A percentile compares a stretch with the other conserved stretches of the same genome.
Evolutionary conservation across 2,329 filamentous ascomycete genomes (phyloP).

Genomic region (Cordyceps fumosorosea): DNA sequence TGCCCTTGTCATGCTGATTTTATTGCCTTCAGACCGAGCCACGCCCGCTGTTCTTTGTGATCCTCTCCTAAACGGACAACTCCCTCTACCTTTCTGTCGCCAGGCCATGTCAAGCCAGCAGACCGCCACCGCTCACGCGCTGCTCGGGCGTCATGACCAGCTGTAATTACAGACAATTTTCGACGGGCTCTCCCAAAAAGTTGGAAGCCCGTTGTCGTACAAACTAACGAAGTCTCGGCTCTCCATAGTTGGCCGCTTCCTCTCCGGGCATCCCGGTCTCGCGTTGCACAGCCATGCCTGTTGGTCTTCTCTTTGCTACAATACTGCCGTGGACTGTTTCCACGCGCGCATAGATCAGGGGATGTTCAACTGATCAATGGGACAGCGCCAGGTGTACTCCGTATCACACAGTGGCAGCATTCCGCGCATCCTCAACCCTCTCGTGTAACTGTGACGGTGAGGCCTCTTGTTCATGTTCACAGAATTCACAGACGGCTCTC

Average conservation of each 20-base stretch:
- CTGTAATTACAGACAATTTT: neutral
- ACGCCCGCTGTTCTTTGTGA: neutral
- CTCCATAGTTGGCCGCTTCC: neutral
- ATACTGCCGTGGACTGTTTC: neutral
- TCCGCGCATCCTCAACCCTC: neutral
- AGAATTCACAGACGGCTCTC: neutral
- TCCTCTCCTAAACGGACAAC: neutral
- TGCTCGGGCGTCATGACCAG: neutral
- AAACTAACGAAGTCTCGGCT: neutral
- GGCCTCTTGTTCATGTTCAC: neutral
- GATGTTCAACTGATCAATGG: neutral
- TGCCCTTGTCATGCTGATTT: neutral
- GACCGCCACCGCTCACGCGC: neutral
- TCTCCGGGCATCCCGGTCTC: neutral
- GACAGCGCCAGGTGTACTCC: neutral
- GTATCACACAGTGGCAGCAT: neutral
- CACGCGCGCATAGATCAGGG: neutral
- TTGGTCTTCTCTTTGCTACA: neutral
- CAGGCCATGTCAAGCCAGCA: neutral
- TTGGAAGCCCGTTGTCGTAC: neutral
- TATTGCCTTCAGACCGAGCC: neutral
- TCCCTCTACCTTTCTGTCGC: neutral
- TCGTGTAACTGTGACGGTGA: neutral
- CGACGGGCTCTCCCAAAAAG: neutral
- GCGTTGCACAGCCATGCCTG: neutral